These are phyloP conservation scores for Jasminum sambac DNA, from an alignment of 257 asterid genomes.

Conservation along the genomic window DNA sequence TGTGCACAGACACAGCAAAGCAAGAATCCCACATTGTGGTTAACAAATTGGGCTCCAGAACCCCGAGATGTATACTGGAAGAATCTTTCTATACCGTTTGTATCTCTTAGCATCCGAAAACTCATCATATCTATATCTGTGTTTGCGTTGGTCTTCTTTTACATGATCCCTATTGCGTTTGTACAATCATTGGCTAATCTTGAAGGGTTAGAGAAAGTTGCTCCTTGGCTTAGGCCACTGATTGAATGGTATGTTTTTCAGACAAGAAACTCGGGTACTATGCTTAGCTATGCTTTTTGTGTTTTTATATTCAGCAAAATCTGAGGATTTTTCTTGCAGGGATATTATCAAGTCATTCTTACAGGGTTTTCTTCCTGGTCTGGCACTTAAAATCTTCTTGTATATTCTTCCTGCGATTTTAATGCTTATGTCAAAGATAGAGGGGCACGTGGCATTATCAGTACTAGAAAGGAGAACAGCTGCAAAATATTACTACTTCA, in stretches of 20 bases:
- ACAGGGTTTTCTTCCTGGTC: slow-evolving; percentile 98
- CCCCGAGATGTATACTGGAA: slow-evolving; percentile 95
- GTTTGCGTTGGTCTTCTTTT: slow-evolving; percentile 89
- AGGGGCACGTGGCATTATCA: slow-evolving; percentile 84
- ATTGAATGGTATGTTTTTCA: slow-evolving; percentile 67
- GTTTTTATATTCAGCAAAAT: slow-evolving; percentile 14
- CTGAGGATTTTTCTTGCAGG: slow-evolving; percentile 54
- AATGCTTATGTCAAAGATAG: slow-evolving; percentile 88
- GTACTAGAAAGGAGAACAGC: slow-evolving; percentile 82
- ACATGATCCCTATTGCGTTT: slow-evolving; percentile 96
- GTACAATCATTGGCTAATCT: slow-evolving; percentile 97
- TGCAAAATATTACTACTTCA: slow-evolving; percentile 90
- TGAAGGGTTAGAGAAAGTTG: slow-evolving; percentile 89
- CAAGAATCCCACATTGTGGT: slow-evolving; percentile 85
- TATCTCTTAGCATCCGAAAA: slow-evolving; percentile 74
- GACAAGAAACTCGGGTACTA: not conserved
- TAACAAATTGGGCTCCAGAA: slow-evolving; percentile 96
- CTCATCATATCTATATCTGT: slow-evolving; percentile 60
- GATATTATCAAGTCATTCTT: slow-evolving; percentile 72
- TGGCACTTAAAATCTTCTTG: slow-evolving; percentile 78
- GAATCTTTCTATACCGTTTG: slow-evolving; percentile 80
- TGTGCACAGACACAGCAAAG: slow-evolving; percentile 98
- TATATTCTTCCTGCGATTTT: slow-evolving; percentile 61
- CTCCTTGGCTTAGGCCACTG: slow-evolving; percentile 90
- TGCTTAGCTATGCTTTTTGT: not conserved